These are phyloP conservation scores for Cystobasidium sp. DNA, from an alignment of 1,284 basidiomycete species.

Conservation along the genomic window DNA sequence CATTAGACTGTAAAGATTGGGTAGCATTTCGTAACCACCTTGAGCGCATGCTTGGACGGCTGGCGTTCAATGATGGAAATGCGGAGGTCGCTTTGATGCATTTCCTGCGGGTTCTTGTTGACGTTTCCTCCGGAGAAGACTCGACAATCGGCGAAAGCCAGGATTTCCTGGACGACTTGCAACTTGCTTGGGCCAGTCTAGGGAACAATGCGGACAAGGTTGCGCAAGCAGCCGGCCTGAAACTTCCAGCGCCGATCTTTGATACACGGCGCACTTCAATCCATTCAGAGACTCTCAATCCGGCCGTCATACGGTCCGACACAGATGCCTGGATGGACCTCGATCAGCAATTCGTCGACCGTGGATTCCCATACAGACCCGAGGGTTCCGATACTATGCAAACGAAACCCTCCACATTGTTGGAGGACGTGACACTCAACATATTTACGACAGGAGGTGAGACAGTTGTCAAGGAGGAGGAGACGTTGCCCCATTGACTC, in stretches of 20 bases:
- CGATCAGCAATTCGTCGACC: conserved; percentile 41
- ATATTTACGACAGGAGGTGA: conserved; percentile 55
- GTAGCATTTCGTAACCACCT: conserved; percentile 59
- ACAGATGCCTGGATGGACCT: conserved; percentile 38
- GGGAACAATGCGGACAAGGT: conserved; percentile 29
- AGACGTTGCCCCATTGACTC: background rate
- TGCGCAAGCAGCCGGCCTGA: conserved; percentile 5
- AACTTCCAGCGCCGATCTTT: conserved; percentile 45
- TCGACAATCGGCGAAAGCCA: conserved; percentile 54
- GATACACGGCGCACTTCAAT: conserved; percentile 30
- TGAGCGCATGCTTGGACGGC: conserved; percentile 61
- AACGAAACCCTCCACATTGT: conserved; percentile 46
- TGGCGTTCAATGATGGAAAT: conserved; percentile 62
- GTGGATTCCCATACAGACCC: conserved; percentile 39
- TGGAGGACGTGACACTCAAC: conserved; percentile 50
- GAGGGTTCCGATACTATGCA: conserved; percentile 28
- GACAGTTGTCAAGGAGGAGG: conserved; percentile 4
- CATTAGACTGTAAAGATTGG: conserved; percentile 53
- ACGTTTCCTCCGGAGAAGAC: background rate
- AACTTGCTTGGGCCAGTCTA: conserved; percentile 59
- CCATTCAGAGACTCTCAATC: background rate
- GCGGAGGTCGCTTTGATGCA: conserved; percentile 60
- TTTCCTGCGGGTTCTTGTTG: conserved; percentile 58
- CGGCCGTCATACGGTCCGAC: background rate
- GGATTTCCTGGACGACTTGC: conserved; percentile 60